These are phyloP conservation scores for Lanmaoa rubissima DNA, from an alignment of 768 basidiomycete species.

Conservation along the genomic window DNA sequence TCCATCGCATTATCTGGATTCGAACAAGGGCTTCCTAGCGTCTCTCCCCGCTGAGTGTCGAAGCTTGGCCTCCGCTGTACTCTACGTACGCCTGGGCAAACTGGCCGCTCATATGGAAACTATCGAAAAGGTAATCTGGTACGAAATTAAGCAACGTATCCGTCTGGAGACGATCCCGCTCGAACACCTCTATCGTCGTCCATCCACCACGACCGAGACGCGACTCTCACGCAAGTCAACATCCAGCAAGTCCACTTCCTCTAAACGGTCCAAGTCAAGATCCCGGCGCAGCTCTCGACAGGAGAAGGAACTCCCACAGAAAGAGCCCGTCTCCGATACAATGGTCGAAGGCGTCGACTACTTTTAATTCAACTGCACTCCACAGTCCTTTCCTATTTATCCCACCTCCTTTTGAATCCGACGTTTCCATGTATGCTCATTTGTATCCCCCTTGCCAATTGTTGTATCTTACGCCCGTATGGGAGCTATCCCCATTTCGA, in stretches of 20 bases:
- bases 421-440: conserved; percentile 5
- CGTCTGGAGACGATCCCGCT: conserved; percentile 23
- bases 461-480: not conserved
- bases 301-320: not conserved
- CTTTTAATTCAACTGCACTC: conserved; percentile 30
- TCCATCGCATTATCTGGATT: conserved; percentile 37
- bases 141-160: conserved; percentile 37
- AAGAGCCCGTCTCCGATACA: not conserved
- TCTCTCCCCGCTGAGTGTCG: conserved; percentile 39
- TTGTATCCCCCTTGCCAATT: conserved; percentile 2
- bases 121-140: conserved; percentile 35
- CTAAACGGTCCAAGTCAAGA: conserved; percentile 7
- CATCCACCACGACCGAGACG: not conserved
- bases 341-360: conserved; percentile 35
- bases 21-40: conserved; percentile 33
- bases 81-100: conserved; percentile 34
- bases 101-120: conserved; percentile 39
- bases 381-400: not conserved
- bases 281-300: conserved; percentile 1
- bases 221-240: conserved; percentile 4
- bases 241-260: not conserved
- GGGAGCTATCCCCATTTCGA: conserved; percentile 5
- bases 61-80: conserved; percentile 30
- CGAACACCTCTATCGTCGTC: conserved; percentile 18
- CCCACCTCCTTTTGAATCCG: too few relatives aligned